These are phyloP conservation scores for Stromatinia cepivora DNA, from an alignment of 2,329 filamentous ascomycete species.

Conservation along the genomic window DNA sequence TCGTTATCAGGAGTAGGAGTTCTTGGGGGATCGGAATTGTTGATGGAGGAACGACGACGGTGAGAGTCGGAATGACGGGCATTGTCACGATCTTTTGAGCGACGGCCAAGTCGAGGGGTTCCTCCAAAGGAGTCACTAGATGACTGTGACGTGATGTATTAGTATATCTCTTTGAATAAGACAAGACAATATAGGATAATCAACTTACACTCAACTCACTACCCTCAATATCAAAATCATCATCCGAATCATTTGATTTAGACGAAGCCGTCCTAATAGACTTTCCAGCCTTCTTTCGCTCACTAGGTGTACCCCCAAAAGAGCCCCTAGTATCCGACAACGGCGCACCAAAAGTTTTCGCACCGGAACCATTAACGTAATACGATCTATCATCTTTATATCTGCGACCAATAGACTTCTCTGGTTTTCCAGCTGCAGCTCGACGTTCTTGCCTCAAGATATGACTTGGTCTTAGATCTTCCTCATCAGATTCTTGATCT, in stretches of 20 bases:
- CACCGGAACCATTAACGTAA: background rate
- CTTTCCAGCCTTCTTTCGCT: background rate
- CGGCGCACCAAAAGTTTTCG: background rate
- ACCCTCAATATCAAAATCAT: background rate
- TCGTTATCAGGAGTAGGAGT: background rate
- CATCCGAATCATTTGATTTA: background rate
- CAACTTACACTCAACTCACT: background rate
- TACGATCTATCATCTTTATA: background rate
- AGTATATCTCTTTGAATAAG: background rate
- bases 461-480: conserved; percentile 6
- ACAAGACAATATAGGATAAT: background rate
- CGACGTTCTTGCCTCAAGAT: conserved; percentile 1
- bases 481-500: conserved; percentile 11
- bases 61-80: no score
- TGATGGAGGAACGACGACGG: background rate
- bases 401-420: no score
- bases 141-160: background rate
- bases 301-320: no score
- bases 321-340: background rate
- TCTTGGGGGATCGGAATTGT: background rate
- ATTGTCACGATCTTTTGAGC: background rate
- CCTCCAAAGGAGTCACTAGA: background rate
- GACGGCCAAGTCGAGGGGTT: background rate
- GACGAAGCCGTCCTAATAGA: no score
- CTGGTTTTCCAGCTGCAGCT: background rate